Evolutionary conservation across 1,284 basidiomycete species (phyloP).

Genomic region (Phellopilus nigrolimitatus): DNA sequence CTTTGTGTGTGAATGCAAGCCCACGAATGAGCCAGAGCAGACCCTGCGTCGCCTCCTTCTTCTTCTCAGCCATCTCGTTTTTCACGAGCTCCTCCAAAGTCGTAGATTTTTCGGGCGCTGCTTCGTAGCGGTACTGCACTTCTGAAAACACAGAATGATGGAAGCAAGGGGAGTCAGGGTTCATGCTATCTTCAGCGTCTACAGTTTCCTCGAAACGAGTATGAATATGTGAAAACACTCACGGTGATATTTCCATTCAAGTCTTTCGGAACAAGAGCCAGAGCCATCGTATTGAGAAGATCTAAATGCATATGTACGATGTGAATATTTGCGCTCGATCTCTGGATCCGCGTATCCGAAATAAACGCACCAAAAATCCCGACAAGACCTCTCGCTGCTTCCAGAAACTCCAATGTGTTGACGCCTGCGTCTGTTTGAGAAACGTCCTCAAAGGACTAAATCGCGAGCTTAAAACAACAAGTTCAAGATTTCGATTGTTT

Average conservation of each 20-base stretch:
- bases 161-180: conserved; percentile 19
- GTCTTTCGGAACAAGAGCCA: conserved; percentile 83
- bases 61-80: conserved; percentile 86
- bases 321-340: conserved; percentile 1
- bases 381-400: conserved; percentile 87
- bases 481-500: not conserved
- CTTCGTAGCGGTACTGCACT: conserved; percentile 78
- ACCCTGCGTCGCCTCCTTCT: conserved; percentile 84
- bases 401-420: conserved; percentile 84
- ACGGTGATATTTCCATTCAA: conserved; percentile 91
- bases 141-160: conserved; percentile 50
- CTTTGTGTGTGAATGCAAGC: conserved; percentile 86
- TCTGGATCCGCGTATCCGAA: not conserved
- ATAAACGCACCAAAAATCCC: conserved; percentile 87
- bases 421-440: conserved; percentile 83
- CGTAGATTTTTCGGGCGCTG: conserved; percentile 55
- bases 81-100: conserved; percentile 86
- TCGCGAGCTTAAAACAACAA: not conserved
- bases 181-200: too few species aligned
- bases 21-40: conserved; percentile 91
- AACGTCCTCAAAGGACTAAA: conserved; percentile 89
- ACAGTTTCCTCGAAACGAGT: too few species aligned
- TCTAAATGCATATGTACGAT: conserved; percentile 45
- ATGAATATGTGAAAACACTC: conserved; percentile 27
- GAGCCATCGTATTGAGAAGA: conserved; percentile 85